Evolutionary conservation across 768 basidiomycete genomes (phyloP).

Genomic region (Lentinula detonsa): DNA sequence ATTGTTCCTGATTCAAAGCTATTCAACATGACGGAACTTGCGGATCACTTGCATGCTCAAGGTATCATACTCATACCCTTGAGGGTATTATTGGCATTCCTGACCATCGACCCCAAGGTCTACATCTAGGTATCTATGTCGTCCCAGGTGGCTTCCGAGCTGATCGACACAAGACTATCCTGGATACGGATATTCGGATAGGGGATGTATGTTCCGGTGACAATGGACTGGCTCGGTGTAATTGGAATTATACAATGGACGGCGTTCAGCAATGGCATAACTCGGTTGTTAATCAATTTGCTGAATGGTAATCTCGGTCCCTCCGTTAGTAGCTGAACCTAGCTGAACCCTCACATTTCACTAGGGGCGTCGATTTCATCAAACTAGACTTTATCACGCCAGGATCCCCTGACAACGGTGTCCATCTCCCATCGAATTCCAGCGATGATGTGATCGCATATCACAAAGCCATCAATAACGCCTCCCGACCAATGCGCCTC

Average conservation of each 20-base stretch:
- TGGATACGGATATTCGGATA: conserved; percentile 4
- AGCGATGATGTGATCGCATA: conserved; percentile 1
- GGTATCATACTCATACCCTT: background rate
- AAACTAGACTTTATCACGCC: conserved; percentile 11
- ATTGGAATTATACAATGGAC: conserved; percentile 5
- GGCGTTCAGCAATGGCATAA: conserved; percentile 10
- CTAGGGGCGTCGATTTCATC: conserved; percentile 9
- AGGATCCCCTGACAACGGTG: conserved; percentile 8
- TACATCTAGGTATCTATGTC: conserved; percentile 6
- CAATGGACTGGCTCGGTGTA: conserved; percentile 6
- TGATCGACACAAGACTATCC: conserved; percentile 6
- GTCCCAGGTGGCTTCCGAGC: conserved; percentile 5
- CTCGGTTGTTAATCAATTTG: conserved; percentile 8
- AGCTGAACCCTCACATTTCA: background rate
- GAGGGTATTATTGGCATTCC: background rate
- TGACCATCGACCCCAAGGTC: background rate
- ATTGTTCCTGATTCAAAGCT: conserved; percentile 5
- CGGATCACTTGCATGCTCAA: conserved; percentile 5
- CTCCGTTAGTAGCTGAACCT: background rate
- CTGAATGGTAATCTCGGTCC: conserved; percentile 2
- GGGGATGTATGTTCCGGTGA: conserved; percentile 7
- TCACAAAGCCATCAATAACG: conserved; percentile 7
- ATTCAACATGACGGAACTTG: conserved; percentile 1
- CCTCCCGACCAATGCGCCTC: conserved; percentile 9
- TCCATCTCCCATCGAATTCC: conserved; percentile 2